These are phyloP conservation scores for Fusarium burgessii DNA, from an alignment of 2,329 filamentous ascomycete species.

Conservation along the genomic window DNA sequence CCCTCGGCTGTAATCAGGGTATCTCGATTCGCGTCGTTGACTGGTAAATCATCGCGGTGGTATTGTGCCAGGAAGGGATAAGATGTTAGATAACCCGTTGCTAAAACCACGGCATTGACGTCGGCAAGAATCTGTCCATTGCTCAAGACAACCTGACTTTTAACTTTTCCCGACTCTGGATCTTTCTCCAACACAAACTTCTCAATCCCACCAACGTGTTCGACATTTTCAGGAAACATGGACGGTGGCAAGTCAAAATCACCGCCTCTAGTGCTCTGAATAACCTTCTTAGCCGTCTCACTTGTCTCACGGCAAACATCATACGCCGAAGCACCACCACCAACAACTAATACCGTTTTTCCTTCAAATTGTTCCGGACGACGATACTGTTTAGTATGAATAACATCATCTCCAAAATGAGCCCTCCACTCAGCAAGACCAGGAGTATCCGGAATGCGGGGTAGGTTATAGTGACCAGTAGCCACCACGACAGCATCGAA, in stretches of 20 bases:
- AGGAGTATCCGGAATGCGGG: constrained; percentile 69
- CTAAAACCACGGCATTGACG: constrained; percentile 73
- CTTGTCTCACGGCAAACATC: constrained; percentile 58
- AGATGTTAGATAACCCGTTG: constrained; percentile 76
- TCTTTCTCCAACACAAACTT: constrained; percentile 52
- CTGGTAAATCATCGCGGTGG: constrained; percentile 53
- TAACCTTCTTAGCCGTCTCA: constrained; percentile 53
- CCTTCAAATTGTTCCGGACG: constrained; percentile 67
- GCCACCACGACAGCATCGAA: constrained; percentile 77
- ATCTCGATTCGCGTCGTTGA: constrained; percentile 61
- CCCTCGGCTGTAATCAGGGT: constrained; percentile 73
- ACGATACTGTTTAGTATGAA: constrained; percentile 80
- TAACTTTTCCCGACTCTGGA: constrained; percentile 50
- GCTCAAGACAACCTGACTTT: constrained; percentile 63
- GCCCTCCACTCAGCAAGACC: constrained; percentile 70
- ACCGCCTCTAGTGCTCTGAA: constrained; percentile 67
- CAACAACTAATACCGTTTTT: constrained; percentile 65
- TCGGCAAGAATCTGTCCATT: constrained; percentile 64
- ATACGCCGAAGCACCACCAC: constrained; percentile 61
- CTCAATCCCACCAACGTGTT: constrained; percentile 64
- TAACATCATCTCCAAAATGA: constrained; percentile 63
- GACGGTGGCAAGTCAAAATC: constrained; percentile 67
- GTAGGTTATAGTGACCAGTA: constrained; percentile 74
- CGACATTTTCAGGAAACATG: constrained; percentile 65
- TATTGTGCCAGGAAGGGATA: constrained; percentile 71